Base-by-base conservation (phyloP, 2,329 filamentous ascomycete species). In the Alternaria panax region DNA sequence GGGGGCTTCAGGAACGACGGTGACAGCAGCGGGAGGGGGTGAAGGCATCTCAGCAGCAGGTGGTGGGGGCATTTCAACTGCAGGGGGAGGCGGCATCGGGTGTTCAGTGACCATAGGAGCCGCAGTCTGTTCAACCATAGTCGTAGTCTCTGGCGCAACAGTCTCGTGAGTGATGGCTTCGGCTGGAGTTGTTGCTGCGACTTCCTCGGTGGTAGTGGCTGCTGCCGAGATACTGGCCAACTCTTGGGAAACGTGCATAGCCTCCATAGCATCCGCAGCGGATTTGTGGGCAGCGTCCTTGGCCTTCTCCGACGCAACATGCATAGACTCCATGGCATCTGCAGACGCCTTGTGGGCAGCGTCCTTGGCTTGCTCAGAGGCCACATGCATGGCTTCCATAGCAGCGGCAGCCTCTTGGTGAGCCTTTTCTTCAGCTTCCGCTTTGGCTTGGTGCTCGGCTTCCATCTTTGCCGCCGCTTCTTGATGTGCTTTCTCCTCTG, bases 281-380 rank as follows among this genome's bases (percentile, higher is more conserved):
- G 56, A 54, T 32, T 64, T 62, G 38, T 64, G 52, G 28, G 57
- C 57, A 9, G 51, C 46, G 11, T 47, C 51, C 54, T 62, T 62
- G 16, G 55, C 62, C 18, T 59, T n/a, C 32, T 59, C 62, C 9
- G 58, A 36, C 32, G 51, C 59, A 12, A 24, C 53, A 7, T 58
- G 59, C 64, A 66, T 66, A 34, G 63, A 62, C 22, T 59, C 57
- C 57, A 60, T 63, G 20, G 62, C 60, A 54, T 65, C 56, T 5
- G 64, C 64, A 4, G 51, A 48, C 3, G 57, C 47, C 41, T 64
- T 63, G 47, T 64, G 45, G 20, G 54, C 55, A n/a, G 54, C 51
- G 11, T 40, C 51, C 45, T 63, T 63, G 7, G 59, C 62, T 34
- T 58, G 28, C 32, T 63, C 62, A 18, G 62, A 50, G 34, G 54